Percentiles rank a stretch among this genome's conserved stretches.
phyloP scores from a whole-genome alignment of 208 protist genomes.

The Trypanosoma grayi region DNA sequence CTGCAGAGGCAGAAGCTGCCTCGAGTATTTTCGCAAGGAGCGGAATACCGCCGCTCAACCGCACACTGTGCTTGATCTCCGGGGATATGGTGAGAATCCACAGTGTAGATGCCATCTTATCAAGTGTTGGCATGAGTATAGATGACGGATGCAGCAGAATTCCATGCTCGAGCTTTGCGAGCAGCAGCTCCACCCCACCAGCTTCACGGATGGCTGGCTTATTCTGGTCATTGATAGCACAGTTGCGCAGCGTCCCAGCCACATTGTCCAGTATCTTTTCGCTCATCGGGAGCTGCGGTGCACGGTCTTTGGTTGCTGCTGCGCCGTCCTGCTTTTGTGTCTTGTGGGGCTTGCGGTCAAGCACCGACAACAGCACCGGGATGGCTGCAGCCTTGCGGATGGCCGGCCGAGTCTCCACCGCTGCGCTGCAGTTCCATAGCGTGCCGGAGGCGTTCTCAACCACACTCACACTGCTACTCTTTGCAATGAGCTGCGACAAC shows the following conservation, averaged over 20 bases:
- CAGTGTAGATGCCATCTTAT: conserved; percentile 88
- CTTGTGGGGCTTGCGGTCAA: conserved; percentile 42
- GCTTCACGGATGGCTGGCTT: conserved; percentile 85
- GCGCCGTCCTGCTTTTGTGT: neutral
- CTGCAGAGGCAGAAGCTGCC: conserved; percentile 46
- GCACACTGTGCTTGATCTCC: conserved; percentile 88
- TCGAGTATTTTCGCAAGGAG: conserved; percentile 64
- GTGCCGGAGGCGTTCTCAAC: conserved; percentile 91
- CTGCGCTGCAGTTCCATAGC: conserved; percentile 92
- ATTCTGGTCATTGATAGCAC: conserved; percentile 92
- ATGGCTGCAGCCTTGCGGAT: conserved; percentile 86
- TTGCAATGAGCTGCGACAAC: conserved; percentile 69
- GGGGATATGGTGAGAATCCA: conserved; percentile 91
- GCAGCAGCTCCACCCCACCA: conserved; percentile 78
- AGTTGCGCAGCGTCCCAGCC: conserved; percentile 89
- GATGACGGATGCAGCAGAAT: conserved; percentile 25
- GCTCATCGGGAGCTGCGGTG: conserved; percentile 26
- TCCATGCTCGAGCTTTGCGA: conserved; percentile 57
- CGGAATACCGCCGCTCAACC: conserved; percentile 72
- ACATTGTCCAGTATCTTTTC: conserved; percentile 91
- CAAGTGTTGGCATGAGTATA: conserved; percentile 58
- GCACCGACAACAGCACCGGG: conserved; percentile 68
- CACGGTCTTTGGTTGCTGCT: conserved; percentile 9
- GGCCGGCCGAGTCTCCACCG: conserved; percentile 72
- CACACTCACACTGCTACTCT: conserved; percentile 65